Conservation (phyloP, 495 filamentous ascomycete genomes). For the Aspergillus incahuasiensis region DNA sequence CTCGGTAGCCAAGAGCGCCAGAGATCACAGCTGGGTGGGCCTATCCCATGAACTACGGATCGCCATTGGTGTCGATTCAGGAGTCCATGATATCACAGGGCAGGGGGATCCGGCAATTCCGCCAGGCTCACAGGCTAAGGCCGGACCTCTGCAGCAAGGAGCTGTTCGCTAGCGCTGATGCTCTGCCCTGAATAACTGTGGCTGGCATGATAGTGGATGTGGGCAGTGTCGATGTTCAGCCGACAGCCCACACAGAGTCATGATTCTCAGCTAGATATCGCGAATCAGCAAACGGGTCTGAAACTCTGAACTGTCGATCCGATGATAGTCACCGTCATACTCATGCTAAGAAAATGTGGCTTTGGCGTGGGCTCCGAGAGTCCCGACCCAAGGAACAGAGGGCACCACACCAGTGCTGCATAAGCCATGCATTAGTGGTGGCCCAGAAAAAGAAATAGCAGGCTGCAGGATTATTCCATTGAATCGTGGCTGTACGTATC, state of each 20-base stretch:
- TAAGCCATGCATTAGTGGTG: neutral
- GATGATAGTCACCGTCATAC: neutral
- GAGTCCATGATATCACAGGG: slow-evolving; percentile 13
- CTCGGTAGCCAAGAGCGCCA: slow-evolving; percentile 25
- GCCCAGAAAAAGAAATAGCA: neutral
- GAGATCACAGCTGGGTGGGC: slow-evolving; percentile 7
- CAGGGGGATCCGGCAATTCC: slow-evolving; percentile 14
- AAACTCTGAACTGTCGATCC: neutral
- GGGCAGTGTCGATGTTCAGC: neutral
- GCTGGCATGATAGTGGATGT: neutral
- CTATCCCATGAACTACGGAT: slow-evolving; percentile 8
- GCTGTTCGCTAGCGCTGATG: neutral
- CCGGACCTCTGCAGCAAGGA: neutral
- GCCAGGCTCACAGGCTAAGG: neutral
- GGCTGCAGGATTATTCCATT: slow-evolving; percentile 1
- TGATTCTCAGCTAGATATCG: neutral
- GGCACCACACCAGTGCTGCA: neutral
- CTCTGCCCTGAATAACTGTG: neutral
- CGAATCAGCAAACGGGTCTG: slow-evolving; percentile 7
- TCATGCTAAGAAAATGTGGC: neutral
- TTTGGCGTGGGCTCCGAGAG: neutral
- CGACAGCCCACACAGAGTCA: neutral
- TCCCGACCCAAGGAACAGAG: neutral
- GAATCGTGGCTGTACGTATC: neutral
- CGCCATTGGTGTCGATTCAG: neutral